Conservation (phyloP, 495 filamentous ascomycete genomes). For the Xylaria castorea region DNA sequence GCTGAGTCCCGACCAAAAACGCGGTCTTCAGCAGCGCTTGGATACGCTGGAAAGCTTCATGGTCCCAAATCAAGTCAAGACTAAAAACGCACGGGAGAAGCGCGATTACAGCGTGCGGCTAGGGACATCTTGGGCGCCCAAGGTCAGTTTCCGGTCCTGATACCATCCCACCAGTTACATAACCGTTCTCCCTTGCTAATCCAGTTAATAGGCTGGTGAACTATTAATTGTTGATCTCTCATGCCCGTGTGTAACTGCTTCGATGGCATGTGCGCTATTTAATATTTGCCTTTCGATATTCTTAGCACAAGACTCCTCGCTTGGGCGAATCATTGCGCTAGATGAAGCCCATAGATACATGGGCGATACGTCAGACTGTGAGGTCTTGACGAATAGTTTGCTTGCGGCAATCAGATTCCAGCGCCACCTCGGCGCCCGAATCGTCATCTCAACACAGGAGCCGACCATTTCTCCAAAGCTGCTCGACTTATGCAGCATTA, state of each 20-base stretch:
- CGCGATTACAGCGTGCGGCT: background rate
- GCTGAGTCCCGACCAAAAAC: slow-evolving; percentile 54
- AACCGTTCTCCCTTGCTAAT: background rate
- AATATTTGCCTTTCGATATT: slow-evolving; percentile 70
- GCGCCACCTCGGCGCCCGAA: slow-evolving; percentile 68
- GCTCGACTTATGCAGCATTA: slow-evolving; percentile 74
- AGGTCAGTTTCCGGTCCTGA: slow-evolving; percentile 33
- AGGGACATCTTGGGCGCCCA: slow-evolving; percentile 46
- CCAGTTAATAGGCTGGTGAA: slow-evolving; percentile 49
- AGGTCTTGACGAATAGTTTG: slow-evolving; percentile 68
- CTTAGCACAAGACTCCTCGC: slow-evolving; percentile 56
- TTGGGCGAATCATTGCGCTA: slow-evolving; percentile 48
- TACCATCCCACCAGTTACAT: background rate
- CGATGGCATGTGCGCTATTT: slow-evolving; percentile 72
- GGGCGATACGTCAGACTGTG: slow-evolving; percentile 47
- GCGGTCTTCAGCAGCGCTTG: slow-evolving; percentile 61
- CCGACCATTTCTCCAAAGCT: slow-evolving; percentile 74
- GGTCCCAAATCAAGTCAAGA: slow-evolving; percentile 42
- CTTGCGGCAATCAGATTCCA: slow-evolving; percentile 71
- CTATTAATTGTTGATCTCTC: slow-evolving; percentile 79
- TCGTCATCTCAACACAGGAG: slow-evolving; percentile 80
- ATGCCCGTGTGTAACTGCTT: slow-evolving; percentile 71
- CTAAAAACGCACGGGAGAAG: slow-evolving; percentile 10
- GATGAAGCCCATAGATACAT: slow-evolving; percentile 55
- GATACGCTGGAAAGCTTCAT: slow-evolving; percentile 67